Conservation (phyloP, 208 protist genomes). For the Crithidia mellificae region DNA sequence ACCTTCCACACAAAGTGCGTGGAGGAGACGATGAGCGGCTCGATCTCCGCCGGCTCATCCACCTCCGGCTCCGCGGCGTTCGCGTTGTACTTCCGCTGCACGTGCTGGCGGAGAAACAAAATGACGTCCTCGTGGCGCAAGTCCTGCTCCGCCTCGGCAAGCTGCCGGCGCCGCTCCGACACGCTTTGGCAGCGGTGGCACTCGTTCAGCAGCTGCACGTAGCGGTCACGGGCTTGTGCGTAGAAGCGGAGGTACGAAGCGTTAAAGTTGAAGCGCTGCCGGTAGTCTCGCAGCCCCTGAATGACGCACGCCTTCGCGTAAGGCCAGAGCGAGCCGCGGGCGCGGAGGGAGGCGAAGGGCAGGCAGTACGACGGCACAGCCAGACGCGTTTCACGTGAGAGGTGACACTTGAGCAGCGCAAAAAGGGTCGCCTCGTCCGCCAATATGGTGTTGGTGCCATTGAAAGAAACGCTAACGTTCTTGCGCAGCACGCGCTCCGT, state of each 20-base stretch:
- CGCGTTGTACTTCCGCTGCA: constrained; percentile 47
- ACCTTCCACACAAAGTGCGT: constrained; percentile 50
- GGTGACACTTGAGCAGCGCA: constrained; percentile 48
- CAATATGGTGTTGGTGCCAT: constrained; percentile 36
- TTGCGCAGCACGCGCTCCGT: constrained; percentile 47
- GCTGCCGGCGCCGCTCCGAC: constrained; percentile 37
- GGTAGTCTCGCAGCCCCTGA: constrained; percentile 51
- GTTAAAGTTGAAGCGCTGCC: constrained; percentile 79
- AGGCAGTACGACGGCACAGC: constrained; percentile 60
- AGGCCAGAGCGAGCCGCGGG: constrained; percentile 51
- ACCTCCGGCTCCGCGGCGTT: neutral
- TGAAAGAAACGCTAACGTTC: constrained; percentile 50
- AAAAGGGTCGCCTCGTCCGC: constrained; percentile 52
- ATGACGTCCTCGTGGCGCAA: constrained; percentile 80
- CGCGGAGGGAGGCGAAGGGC: constrained; percentile 46
- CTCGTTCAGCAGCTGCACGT: constrained; percentile 70
- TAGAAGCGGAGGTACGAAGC: constrained; percentile 74
- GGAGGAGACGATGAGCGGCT: constrained; percentile 33
- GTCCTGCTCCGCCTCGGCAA: constrained; percentile 73
- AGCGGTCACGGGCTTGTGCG: constrained; percentile 52
- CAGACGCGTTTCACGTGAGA: constrained; percentile 46
- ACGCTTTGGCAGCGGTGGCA: constrained; percentile 59
- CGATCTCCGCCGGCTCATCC: constrained; percentile 6
- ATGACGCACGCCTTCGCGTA: constrained; percentile 60
- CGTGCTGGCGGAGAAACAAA: constrained; percentile 52